Conservation (phyloP, 768 basidiomycete species). For the Galerina marginata region DNA sequence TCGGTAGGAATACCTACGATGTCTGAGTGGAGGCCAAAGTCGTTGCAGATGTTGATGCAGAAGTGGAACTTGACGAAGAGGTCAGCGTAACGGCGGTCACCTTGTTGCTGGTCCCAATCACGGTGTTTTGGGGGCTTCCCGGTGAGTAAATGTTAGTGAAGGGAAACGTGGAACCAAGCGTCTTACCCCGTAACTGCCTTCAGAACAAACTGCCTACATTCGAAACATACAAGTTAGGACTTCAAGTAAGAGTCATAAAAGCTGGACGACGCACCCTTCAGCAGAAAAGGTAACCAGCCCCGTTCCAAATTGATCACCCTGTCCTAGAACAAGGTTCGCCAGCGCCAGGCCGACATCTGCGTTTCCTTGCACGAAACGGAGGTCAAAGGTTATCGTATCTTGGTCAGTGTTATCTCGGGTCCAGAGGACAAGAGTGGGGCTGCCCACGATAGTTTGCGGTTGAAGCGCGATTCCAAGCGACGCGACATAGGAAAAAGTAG, state of each 20-base stretch:
- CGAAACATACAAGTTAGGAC: background rate
- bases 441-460: constrained; percentile 12
- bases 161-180: no score
- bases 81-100: no score
- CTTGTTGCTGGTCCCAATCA: no score
- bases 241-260: background rate
- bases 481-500: background rate
- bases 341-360: constrained; percentile 22
- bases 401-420: constrained; percentile 2
- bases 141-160: background rate
- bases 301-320: constrained; percentile 10
- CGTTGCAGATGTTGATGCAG: no score
- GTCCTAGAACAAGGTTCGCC: constrained; percentile 13
- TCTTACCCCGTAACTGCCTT: constrained; percentile 17
- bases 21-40: no score
- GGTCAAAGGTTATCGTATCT: constrained; percentile 11
- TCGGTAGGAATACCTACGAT: no score
- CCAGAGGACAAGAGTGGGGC: constrained; percentile 18
- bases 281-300: constrained; percentile 18
- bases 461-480: constrained; percentile 17
- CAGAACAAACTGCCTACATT: constrained; percentile 18
- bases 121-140: no score
- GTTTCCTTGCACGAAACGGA: constrained; percentile 20
- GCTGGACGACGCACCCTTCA: constrained; percentile 19
- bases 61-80: no score